A percentile compares a stretch with the other conserved stretches of the same genome.
Evolutionary conservation across 1,284 basidiomycete genomes (phyloP).

Genomic region (Phellopilus nigrolimitatus): DNA sequence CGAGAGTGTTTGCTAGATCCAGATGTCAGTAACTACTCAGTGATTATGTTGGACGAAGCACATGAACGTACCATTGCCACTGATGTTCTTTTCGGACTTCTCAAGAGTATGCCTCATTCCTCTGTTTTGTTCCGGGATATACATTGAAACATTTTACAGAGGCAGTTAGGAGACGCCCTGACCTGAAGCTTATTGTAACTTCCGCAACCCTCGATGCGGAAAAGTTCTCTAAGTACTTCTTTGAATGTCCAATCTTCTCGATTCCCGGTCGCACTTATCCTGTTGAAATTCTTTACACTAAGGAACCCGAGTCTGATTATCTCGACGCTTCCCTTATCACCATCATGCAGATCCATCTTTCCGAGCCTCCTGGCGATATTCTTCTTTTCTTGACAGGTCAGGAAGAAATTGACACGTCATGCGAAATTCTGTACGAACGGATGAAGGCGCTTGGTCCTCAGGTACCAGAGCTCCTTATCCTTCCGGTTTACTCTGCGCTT

Average conservation of each 20-base stretch:
- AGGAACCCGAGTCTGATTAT: slow-evolving; percentile 98
- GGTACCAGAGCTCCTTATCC: slow-evolving; percentile 93
- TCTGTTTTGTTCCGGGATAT: background rate
- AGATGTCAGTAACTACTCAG: slow-evolving; percentile 87
- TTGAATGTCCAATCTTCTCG: slow-evolving; percentile 98
- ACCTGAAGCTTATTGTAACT: slow-evolving; percentile 96
- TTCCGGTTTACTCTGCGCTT: slow-evolving; percentile 96
- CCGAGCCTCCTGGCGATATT: slow-evolving; percentile 95
- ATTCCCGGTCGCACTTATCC: slow-evolving; percentile 99
- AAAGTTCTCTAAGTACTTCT: slow-evolving; percentile 99
- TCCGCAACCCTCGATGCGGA: slow-evolving; percentile 99
- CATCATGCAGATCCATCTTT: slow-evolving; percentile 98
- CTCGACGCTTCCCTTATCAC: slow-evolving; percentile 97
- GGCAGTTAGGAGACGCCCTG: slow-evolving; percentile 89
- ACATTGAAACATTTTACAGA: slow-evolving; percentile 47
- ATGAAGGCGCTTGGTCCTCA: slow-evolving; percentile 98
- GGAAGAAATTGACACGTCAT: slow-evolving; percentile 97
- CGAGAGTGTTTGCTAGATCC: slow-evolving; percentile 96
- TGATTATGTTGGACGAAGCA: slow-evolving; percentile 98
- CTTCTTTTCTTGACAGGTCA: slow-evolving; percentile 98
- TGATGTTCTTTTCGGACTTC: slow-evolving; percentile 93
- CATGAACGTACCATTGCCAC: slow-evolving; percentile 98
- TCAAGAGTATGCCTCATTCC: slow-evolving; percentile 74
- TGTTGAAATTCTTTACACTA: slow-evolving; percentile 96
- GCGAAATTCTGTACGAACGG: slow-evolving; percentile 95